Evolutionary conservation across 2,329 filamentous ascomycete species (phyloP), one percentile per base, ranked within the genome.

Genomic region (Ophiostoma sp.): DNA sequence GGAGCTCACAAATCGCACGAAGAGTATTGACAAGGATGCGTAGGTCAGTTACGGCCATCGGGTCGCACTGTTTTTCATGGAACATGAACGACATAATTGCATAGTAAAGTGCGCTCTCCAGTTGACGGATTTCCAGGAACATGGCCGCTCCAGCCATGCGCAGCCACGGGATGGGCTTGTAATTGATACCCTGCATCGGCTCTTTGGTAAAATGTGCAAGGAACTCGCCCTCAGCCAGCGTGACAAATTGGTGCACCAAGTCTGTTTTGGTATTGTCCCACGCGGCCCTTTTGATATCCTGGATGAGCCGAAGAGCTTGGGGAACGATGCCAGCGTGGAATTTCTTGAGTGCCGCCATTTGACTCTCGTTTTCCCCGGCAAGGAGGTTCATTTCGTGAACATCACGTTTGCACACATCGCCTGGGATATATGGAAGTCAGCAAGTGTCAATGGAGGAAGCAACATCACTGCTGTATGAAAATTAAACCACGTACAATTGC

Each of bases 151-250:
- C 68, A 7, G 72, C 59, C 72, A 73, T 73, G 45, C 59, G 68
- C 57, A 73, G 33, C 72, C 72, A 73, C 19, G 68, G 68, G 11
- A 66, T 45, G 1, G 72, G 72, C 50, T 68, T 71, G 72, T 71
- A 70, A 45, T 70, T 57, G 28, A 28, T 19, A 1, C 6, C 28
- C 11, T 42, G 5, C 57, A 55, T 61, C 5, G 39, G 22, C 9
- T 55, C 66, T 28, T 52, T 52, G 6, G 52, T 31, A 12, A 70
- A 52, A 3, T 70, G 50, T 19, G 57, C 61, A 12, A 70, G 12
- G 8, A 69, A 57, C 28, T 73, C 72, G 7, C 33, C 33, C 5
- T 73, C 72, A 2, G 72, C 68, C 55, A 73, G 57, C 1, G 63
- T 50, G 11, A 70, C 68, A 33, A 73, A 45, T 19, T 50, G 17